phyloP scores from a whole-genome alignment of 2,329 filamentous ascomycete genomes.

The Calonectria crousiana region DNA sequence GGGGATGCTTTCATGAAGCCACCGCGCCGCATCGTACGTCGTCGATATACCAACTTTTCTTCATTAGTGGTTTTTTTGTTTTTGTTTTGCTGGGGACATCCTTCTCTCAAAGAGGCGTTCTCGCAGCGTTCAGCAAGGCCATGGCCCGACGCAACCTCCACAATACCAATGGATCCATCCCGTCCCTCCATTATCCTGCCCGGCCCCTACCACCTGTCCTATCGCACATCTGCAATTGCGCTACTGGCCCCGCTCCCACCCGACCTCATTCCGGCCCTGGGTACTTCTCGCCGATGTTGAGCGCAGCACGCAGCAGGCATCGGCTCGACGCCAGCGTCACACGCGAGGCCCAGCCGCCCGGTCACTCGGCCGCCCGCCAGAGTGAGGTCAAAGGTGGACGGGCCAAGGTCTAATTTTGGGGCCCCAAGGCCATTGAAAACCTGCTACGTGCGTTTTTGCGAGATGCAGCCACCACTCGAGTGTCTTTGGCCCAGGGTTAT shows the following conservation, averaged over 20 bases:
- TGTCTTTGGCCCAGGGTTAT: not conserved
- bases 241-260: constrained; percentile 26
- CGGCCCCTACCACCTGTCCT: constrained; percentile 8
- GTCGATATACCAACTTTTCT: not conserved
- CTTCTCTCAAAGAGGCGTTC: not conserved
- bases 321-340: constrained; percentile 21
- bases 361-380: constrained; percentile 5
- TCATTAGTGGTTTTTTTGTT: not conserved
- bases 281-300: constrained; percentile 29
- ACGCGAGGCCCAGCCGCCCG: constrained; percentile 20
- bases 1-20: constrained; percentile 1
- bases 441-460: constrained; percentile 18
- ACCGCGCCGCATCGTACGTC: not conserved
- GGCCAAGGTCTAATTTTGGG: not conserved
- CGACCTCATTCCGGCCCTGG: constrained; percentile 32
- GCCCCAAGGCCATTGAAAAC: constrained; percentile 15
- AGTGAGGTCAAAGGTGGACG: constrained; percentile 12
- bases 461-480: constrained; percentile 22
- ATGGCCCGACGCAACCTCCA: constrained; percentile 23
- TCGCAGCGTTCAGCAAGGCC: constrained; percentile 5
- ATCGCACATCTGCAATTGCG: constrained; percentile 18
- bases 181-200: constrained; percentile 19
- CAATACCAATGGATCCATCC: constrained; percentile 24
- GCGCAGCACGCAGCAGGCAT: constrained; percentile 20
- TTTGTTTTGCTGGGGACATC: constrained; percentile 11